Base-by-base conservation (phyloP, 331 rosid species). In the Acacia pycnantha region DNA sequence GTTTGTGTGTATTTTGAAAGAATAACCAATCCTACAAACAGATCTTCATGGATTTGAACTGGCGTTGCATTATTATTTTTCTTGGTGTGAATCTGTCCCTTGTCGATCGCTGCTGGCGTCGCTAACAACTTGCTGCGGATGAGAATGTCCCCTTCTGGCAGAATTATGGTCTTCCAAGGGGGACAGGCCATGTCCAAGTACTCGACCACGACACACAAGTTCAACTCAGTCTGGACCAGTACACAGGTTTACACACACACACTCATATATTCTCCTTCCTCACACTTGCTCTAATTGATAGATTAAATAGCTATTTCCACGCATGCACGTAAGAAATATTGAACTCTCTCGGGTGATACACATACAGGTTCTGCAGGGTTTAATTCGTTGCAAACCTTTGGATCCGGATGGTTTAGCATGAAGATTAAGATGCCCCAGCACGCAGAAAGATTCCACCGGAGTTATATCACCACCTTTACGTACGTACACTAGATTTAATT, bases 351-450 rank as follows among this genome's bases (percentile, higher is more conserved):
- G 43, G 73, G 31, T 40, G 70, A 22, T 24, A 24, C 1, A 11
- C 29, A 2, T n/a, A 11, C 37, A 78, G 82, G 73, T 27, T 29
- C 33, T 41, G 76, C 59, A 27, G 85, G 80, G 29, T 77, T 85
- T 71, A 21, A 24, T 12, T 85, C 82, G 43, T 0, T 19, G 27
- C 21, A 51, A 0, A 71, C 29, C 11, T 81, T 43, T 72, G 80
- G 82, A 18, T 85, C 80, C 11, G 85, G 74, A 71, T 77, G 53
- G 58, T 85, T 81, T 56, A 77, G 5, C 56, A 43, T 81, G 77
- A 81, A 29, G 37, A 72, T 72, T 29, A 77, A 65, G 61, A 19
- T 70, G 19, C 83, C 88, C 3, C 64, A 64, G n/a, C n/a, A n/a
- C n/a, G n/a, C n/a, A n/a, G 4, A 77, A 72, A n/a, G 76, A 81